Percentiles rank a stretch among this genome's conserved stretches.
phyloP scores from a whole-genome alignment of 2,329 filamentous ascomycete genomes.

The Colletotrichum theobromicola region DNA sequence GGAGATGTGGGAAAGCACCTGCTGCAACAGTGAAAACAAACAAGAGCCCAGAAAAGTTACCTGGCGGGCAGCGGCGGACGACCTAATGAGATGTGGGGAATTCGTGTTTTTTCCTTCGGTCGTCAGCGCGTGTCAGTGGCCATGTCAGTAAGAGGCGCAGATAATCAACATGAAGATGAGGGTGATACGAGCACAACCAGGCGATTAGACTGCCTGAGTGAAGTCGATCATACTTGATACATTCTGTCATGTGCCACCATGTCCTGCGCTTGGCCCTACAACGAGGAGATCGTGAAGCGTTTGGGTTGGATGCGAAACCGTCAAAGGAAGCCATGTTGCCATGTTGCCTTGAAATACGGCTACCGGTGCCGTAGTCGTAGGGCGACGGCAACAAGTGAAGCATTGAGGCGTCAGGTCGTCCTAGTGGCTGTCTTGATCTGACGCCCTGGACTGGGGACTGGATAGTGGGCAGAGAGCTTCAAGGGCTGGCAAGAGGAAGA shows the following conservation, averaged over 20 bases:
- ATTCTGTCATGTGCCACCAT: neutral
- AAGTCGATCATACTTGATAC: too few relatives aligned
- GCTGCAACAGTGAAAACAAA: neutral
- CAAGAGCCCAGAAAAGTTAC: neutral
- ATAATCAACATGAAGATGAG: neutral
- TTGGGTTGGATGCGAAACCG: neutral
- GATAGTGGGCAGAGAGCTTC: neutral
- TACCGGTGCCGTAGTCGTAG: neutral
- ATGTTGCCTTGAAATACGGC: neutral
- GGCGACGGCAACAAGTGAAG: neutral
- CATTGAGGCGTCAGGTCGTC: neutral
- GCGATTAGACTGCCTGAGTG: neutral
- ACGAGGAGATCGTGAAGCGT: neutral
- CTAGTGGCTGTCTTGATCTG: neutral
- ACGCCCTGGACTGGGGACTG: neutral
- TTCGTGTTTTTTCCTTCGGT: neutral
- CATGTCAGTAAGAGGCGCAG: neutral
- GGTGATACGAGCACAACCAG: constrained; percentile 7
- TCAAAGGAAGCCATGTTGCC: neutral
- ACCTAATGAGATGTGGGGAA: neutral
- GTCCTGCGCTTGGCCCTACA: neutral
- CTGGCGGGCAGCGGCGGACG: neutral
- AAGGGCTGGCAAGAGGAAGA: neutral
- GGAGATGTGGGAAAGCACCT: neutral
- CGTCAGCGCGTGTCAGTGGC: neutral